Evolutionary conservation across 108 stramenopile species (phyloP).

Genomic region (Cylindrotheca closterium): DNA sequence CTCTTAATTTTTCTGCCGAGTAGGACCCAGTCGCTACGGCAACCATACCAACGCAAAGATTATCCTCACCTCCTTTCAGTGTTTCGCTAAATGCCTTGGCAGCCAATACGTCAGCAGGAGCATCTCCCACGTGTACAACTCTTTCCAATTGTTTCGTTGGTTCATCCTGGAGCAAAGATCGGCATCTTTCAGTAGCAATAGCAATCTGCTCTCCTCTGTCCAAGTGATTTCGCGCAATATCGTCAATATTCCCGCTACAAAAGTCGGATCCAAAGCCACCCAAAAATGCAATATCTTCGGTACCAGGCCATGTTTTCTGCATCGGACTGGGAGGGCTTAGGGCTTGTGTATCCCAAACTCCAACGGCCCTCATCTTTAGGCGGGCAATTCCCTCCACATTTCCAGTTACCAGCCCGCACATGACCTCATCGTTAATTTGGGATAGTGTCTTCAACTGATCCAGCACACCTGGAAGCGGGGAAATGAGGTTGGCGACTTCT

Average conservation of each 20-base stretch:
- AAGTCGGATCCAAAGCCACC: constrained; percentile 62
- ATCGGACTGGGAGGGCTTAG: constrained; percentile 34
- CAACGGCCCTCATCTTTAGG: constrained; percentile 49
- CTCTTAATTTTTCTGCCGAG: constrained; percentile 37
- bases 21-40: constrained; percentile 61
- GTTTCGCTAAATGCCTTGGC: constrained; percentile 38
- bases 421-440: constrained; percentile 27
- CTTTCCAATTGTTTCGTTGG: constrained; percentile 17
- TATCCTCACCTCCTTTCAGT: constrained; percentile 12
- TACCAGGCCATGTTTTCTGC: constrained; percentile 39
- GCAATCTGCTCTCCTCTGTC: constrained; percentile 58
- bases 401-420: constrained; percentile 55
- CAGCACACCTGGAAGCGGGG: constrained; percentile 43
- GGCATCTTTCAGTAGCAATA: constrained; percentile 45
- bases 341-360: constrained; percentile 38
- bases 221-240: constrained; percentile 42
- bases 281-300: constrained; percentile 43
- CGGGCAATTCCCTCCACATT: constrained; percentile 61
- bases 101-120: constrained; percentile 61
- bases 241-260: constrained; percentile 52
- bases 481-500: constrained; percentile 33
- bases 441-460: constrained; percentile 36
- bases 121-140: constrained; percentile 57
- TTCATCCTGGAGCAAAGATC: constrained; percentile 13
- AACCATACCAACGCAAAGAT: constrained; percentile 40